Evolutionary conservation across 257 asterid genomes (phyloP).

Genomic region (Craterostigma plantagineum): DNA sequence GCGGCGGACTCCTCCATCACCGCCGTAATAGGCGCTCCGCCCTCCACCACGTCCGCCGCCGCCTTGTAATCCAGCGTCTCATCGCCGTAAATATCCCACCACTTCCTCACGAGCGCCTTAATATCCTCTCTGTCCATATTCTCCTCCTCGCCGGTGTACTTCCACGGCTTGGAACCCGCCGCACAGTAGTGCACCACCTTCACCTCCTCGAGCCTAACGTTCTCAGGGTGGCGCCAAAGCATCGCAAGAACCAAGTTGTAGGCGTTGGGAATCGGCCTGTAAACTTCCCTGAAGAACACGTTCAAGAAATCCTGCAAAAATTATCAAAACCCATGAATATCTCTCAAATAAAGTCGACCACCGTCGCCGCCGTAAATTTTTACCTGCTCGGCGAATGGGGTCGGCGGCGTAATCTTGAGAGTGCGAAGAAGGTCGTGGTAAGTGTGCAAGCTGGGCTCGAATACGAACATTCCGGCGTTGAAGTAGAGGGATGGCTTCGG

Average conservation of each 20-base stretch:
- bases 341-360: neutral
- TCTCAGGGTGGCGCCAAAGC: conserved; percentile 19
- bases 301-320: conserved; percentile 15
- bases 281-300: conserved; percentile 12
- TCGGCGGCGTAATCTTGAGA: conserved; percentile 11
- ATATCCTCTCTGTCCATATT: conserved; percentile 15
- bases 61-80: conserved; percentile 7
- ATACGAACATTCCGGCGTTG: conserved; percentile 13
- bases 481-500: conserved; percentile 13
- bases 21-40: neutral
- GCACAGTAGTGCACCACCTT: conserved; percentile 19
- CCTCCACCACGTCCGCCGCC: too few relatives aligned
- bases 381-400: conserved; percentile 18
- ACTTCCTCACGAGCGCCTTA: conserved; percentile 11
- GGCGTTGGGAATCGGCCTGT: conserved; percentile 10
- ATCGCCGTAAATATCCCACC: conserved; percentile 10
- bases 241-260: conserved; percentile 15
- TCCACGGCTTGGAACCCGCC: conserved; percentile 15
- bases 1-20: neutral
- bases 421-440: conserved; percentile 10
- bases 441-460: conserved; percentile 11
- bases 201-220: conserved; percentile 10
- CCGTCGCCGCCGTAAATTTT: neutral
- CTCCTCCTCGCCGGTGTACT: conserved; percentile 11
- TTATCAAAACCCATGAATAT: neutral